These are phyloP conservation scores for Fennellomyces sp. DNA, from an alignment of 371 early-diverging fungal genomes.

Conservation along the genomic window DNA sequence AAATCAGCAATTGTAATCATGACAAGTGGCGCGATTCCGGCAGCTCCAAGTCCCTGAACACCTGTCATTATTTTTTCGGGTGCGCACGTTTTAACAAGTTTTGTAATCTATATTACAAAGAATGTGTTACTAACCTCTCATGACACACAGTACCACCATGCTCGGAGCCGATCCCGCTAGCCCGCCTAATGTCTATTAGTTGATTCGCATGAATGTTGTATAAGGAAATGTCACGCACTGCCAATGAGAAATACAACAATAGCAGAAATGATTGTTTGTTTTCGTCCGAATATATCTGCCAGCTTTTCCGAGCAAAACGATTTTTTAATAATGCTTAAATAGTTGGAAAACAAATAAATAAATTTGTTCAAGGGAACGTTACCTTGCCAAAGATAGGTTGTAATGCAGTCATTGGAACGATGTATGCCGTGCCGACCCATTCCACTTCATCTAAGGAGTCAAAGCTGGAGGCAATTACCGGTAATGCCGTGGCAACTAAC, in stretches of 20 bases:
- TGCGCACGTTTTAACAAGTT: too few species aligned
- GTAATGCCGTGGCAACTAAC: slow-evolving; percentile 35
- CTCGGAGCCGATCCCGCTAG: slow-evolving; percentile 2
- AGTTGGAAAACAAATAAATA: too few species aligned
- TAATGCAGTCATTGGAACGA: slow-evolving; percentile 42
- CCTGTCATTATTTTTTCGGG: slow-evolving; percentile 39
- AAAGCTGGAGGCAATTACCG: slow-evolving; percentile 39
- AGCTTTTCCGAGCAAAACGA: slow-evolving; percentile 1
- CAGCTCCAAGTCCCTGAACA: slow-evolving; percentile 54
- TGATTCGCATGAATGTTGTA: background rate
- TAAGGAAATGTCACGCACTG: slow-evolving; percentile 18
- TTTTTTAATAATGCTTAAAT: too few species aligned
- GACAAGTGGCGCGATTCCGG: slow-evolving; percentile 60
- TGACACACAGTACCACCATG: slow-evolving; percentile 5
- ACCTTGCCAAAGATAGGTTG: slow-evolving; percentile 46
- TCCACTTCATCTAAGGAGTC: slow-evolving; percentile 58
- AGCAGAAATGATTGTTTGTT: slow-evolving; percentile 17
- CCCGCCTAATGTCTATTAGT: slow-evolving; percentile 2
- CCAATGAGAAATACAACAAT: slow-evolving; percentile 62
- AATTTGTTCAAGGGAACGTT: background rate
- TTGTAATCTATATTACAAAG: too few species aligned
- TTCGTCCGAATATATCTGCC: slow-evolving; percentile 13
- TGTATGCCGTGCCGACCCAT: slow-evolving; percentile 61
- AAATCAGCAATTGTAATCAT: slow-evolving; percentile 68
- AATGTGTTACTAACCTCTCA: slow-evolving; percentile 13